Evolutionary conservation across 495 filamentous ascomycete genomes (phyloP), one percentile per base, ranked within the genome.

Genomic region (Letharia lupina): DNA sequence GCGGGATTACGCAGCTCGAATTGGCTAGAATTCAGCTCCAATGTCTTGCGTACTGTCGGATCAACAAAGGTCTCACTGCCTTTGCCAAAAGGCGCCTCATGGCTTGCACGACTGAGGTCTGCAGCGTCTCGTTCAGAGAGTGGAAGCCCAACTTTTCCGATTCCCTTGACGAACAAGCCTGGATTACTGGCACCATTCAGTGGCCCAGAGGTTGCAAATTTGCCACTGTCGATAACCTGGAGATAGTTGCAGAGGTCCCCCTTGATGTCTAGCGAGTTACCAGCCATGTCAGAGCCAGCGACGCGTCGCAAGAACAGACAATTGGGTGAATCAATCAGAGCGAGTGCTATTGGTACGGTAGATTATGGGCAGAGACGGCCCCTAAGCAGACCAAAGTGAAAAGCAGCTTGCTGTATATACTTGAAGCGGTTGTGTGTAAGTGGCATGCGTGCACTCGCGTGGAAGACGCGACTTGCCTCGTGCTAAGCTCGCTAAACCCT

Each of bases 21-120:
- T n/a, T 83, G 75, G 37, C 70, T 58, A 0, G 76, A 61, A 66
- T 81, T 73, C 16, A 86, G 67, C 68, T 85, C 81, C 79, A 78
- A 81, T 0, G 78, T 83, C 60, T 80, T 82, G 12, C 82, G 72
- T 1, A 83, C 78, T 42, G 73, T 68, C 1, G 68, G 75, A 63
- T 85, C 78, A 18, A 85, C 75, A 35, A 82, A 62, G 0, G 77
- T 83, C 65, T 80, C 69, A 59, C 59, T 73, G 40, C 76, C 79
- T 61, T 77, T 77, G 20, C 78, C 81, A 54, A 75, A 81, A 31
- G 83, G 79, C 4, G 76, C 74, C 67, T 77, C 75, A 62, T 78
- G 76, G 58, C 78, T 76, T 44, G 71, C 71, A 37, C 65, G 65
- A 65, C 77, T 75, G 56, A 84, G 71, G 23, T 71, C 72, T 28